Base-by-base conservation (phyloP, 2,329 filamentous ascomycete species). In the Aspergillus sp. region DNA sequence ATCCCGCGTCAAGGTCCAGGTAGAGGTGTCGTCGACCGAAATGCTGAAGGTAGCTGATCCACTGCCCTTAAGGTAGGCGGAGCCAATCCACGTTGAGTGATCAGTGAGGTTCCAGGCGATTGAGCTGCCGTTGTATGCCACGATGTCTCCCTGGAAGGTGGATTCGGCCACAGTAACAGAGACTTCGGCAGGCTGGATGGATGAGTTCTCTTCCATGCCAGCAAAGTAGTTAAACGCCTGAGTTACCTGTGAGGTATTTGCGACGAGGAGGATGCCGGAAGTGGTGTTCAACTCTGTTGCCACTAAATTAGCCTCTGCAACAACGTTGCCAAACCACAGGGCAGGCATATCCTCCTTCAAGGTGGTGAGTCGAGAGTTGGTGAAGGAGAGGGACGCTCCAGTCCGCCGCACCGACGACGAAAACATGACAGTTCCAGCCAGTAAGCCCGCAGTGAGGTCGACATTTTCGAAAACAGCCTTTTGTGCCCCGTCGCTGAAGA, bases 111-210 rank as follows among this genome's bases (percentile, higher is more conserved):
- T 55, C 67, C 64, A 68, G 17, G 49, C 38, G 30, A 67, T 66
- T 6, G 57, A 58, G n/a, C 65, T 68, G 13, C 67, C 65, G 45
- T 77, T 75, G 52, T 74, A 77, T 1, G 72, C 71, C 3, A 76
- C 71, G 8, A 77, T 59, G 46, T 76, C 73, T 9, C 73, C 75
- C 5, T 31, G 53, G 3, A 76, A 54, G 7, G 48, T 51, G 1
- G 69, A 73, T 49, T 74, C 72, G 0, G 60, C 59, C 4, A 77
- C 66, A 2, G 31, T 6, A 7, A 43, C 50, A 8, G 8, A n/a
- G 3, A 53, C 50, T 19, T n/a, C 3, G 3, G 34, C 50, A 4
- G 50, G 50, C 19, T 53, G 5, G 34, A 53, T 53, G 30, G 30
- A 19, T 1, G 19, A 17, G 30, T 38, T 53, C 19, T 53, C 30